Base-by-base conservation (phyloP, 371 early-diverging fungal species). In the Mucor ambiguus region DNA sequence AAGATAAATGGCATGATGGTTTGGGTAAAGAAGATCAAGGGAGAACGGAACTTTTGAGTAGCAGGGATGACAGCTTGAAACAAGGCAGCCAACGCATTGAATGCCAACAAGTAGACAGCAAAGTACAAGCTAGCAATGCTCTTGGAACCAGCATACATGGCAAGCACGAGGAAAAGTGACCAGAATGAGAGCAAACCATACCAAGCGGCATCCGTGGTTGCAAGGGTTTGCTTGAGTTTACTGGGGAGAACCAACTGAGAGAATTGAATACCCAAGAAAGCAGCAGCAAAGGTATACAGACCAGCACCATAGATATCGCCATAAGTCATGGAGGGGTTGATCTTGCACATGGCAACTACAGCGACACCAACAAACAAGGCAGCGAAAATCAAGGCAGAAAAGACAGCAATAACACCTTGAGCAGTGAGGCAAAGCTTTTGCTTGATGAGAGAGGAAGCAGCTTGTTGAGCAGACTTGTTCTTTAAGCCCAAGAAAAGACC, bases 141-240 rank as follows among this genome's bases (percentile, higher is more conserved):
- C 7, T 68, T 67, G 0, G 64, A 61, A 16, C 76, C 84, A 0
- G 74, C 37, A 49, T 66, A 59, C 2, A 69, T 61, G 8, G 82
- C 73, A 7, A 67, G 43, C 1, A 78, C 60, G 32, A 84, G 63
- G 22, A 82, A 48, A 2, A 83, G 43, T 79, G 81, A 83, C 85
- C 85, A 86, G 41, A 87, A 81, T 14, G 72, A 66, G 12, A 79
- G 75, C 54, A 84, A 20, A 29, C 84, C 84, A 56, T 73, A 70
- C 57, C 78, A 66, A 8, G 61, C 64, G 6, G 75, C 64, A 46
- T 74, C 61, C 0, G 71, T 61, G 2, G 35, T 52, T 8, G 56
- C 59, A n/a, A 74, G 63, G 2, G 58, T 30, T 30, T 49, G 55
- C 28, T 70, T 78, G 55, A 72, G 67, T 12, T 78, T 63, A 6